Conservation (phyloP, 2,329 filamentous ascomycete genomes). For the Diplocarpon mali region DNA sequence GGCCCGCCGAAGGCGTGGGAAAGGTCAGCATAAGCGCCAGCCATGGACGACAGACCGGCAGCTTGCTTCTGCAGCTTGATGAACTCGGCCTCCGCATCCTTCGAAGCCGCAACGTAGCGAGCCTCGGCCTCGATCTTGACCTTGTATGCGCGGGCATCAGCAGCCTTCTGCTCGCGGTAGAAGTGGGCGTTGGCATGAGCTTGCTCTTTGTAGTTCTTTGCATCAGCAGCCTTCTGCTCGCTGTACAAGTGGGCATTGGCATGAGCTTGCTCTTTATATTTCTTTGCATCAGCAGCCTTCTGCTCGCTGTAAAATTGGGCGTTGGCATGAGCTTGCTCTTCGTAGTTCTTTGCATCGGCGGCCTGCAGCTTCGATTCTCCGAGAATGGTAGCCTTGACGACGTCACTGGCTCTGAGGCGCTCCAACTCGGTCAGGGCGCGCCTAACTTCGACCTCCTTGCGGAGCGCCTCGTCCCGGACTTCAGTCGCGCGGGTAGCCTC, state of each 20-base stretch:
- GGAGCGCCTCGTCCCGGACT: conserved; percentile 67
- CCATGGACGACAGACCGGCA: conserved; percentile 66
- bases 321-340: conserved; percentile 43
- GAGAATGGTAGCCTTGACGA: conserved; percentile 63
- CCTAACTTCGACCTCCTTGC: conserved; percentile 66
- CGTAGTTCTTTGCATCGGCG: conserved; percentile 31
- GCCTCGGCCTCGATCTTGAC: conserved; percentile 33
- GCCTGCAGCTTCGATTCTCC: conserved; percentile 59
- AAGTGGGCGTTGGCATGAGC: conserved; percentile 43
- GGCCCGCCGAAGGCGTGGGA: conserved; percentile 66
- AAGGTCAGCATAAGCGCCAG: conserved; percentile 66
- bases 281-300: conserved; percentile 37
- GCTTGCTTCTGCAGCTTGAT: conserved; percentile 60
- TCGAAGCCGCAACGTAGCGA: conserved; percentile 27
- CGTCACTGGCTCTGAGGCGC: conserved; percentile 63
- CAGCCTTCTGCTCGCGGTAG: conserved; percentile 31
- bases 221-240: conserved; percentile 51
- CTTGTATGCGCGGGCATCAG: conserved; percentile 40
- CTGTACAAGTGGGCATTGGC: conserved; percentile 42
- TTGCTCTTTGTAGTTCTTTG: conserved; percentile 29
- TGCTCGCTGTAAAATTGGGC: conserved; percentile 34
- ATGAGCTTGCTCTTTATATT: conserved; percentile 36
- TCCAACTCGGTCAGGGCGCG: conserved; percentile 73
- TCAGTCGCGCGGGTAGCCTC: conserved; percentile 63
- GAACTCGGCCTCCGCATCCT: conserved; percentile 48